Evolutionary conservation across 345 rosid genomes (phyloP).

Genomic region (Eucalyptus victrix): DNA sequence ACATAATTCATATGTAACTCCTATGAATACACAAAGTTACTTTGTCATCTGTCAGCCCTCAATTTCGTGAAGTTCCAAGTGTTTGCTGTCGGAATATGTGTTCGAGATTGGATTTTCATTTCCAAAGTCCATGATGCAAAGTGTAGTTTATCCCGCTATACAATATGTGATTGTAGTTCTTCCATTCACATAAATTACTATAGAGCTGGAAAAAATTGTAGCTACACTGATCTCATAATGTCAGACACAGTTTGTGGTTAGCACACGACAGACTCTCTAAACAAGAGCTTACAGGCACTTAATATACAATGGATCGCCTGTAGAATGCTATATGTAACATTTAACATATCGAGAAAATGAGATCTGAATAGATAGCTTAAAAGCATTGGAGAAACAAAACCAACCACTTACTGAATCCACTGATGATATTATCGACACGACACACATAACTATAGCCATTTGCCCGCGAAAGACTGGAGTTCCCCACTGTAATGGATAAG

Average conservation of each 20-base stretch:
- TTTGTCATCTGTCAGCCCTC: not conserved
- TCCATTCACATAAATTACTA: not conserved
- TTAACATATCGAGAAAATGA: not conserved
- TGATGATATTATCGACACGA: constrained; percentile 67
- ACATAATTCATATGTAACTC: not conserved
- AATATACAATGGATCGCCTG: not conserved
- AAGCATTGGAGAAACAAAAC: not conserved
- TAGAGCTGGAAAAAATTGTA: not conserved
- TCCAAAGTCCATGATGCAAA: not conserved
- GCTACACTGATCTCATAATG: not conserved
- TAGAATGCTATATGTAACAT: not conserved
- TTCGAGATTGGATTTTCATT: not conserved
- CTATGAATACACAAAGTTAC: not conserved
- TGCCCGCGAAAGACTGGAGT: constrained; percentile 87
- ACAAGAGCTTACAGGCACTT: not conserved
- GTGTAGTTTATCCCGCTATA: not conserved
- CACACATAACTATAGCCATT: constrained; percentile 89
- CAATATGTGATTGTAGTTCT: not conserved
- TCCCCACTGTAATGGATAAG: constrained; percentile 98
- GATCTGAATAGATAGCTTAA: not conserved
- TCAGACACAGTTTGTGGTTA: not conserved
- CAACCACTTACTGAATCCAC: constrained; percentile 70
- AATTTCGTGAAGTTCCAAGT: not conserved
- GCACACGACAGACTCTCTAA: not conserved
- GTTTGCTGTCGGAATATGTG: not conserved